Evolutionary conservation across 257 asterid genomes (phyloP).

Genomic region (Scutellaria barbata): DNA sequence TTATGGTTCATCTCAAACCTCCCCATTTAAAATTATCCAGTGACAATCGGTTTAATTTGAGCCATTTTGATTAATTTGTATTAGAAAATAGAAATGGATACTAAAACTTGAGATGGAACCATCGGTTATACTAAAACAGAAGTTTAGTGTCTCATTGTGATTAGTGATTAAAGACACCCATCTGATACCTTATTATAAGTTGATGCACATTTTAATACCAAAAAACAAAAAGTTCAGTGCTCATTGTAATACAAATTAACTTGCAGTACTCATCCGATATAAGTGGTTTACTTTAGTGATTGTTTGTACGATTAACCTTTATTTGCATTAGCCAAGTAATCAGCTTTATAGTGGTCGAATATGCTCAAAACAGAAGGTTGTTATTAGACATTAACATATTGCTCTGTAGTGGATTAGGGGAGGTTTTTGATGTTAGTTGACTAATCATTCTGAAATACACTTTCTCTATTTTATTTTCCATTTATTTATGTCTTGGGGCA

Average conservation of each 20-base stretch:
- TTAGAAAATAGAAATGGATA: too few species aligned
- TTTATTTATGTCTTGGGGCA: not conserved
- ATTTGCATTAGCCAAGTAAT: not conserved
- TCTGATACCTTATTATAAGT: not conserved
- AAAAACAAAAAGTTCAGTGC: too few species aligned
- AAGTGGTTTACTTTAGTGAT: not conserved
- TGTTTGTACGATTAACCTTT: not conserved
- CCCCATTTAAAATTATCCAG: not conserved
- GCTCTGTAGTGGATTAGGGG: slow-evolving; percentile 60
- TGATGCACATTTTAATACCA: not conserved
- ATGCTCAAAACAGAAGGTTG: slow-evolving; percentile 1
- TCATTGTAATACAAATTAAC: too few species aligned
- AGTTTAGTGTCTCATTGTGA: not conserved
- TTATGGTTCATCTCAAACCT: too few species aligned
- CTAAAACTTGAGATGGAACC: too few species aligned
- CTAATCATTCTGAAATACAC: slow-evolving; percentile 38
- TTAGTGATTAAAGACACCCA: not conserved
- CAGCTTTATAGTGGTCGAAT: not conserved
- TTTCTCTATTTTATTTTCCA: not conserved
- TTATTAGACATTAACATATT: not conserved
- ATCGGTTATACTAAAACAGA: too few species aligned
- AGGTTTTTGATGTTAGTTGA: slow-evolving; percentile 50
- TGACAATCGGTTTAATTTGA: not conserved
- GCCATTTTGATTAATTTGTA: too few species aligned
- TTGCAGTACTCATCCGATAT: too few species aligned